Percentiles rank a stretch among this genome's conserved stretches.
These are phyloP conservation scores for Incumbomyces delicatus DNA, from an alignment of 2,329 filamentous ascomycete genomes.

Conservation along the genomic window DNA sequence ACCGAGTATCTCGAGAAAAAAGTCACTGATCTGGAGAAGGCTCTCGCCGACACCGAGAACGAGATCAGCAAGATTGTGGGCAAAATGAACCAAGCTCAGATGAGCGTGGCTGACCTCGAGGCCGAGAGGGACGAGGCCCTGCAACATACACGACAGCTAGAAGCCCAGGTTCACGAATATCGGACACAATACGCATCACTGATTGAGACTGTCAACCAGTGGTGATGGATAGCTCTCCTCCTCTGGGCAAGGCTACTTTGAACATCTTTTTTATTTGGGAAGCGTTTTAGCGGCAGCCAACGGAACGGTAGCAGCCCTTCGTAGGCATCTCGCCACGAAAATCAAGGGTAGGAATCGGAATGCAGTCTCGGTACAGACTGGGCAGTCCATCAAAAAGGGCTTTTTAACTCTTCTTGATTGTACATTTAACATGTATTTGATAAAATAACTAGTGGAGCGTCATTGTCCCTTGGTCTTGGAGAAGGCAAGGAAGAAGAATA, in stretches of 20 bases:
- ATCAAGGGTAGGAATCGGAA: too few relatives aligned
- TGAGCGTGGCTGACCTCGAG: conserved; percentile 71
- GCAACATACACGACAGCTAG: conserved; percentile 58
- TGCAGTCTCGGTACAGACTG: too few relatives aligned
- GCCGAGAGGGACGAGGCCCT: conserved; percentile 58
- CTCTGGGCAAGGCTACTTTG: background rate
- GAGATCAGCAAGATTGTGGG: conserved; percentile 79
- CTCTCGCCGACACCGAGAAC: conserved; percentile 62
- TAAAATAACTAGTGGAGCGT: too few relatives aligned
- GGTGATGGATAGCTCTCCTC: background rate
- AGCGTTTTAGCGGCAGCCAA: too few relatives aligned
- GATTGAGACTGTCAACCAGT: conserved; percentile 4
- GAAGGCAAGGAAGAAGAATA: too few relatives aligned
- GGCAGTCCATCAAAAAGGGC: too few relatives aligned
- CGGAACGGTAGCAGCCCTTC: too few relatives aligned
- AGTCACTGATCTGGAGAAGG: conserved; percentile 75
- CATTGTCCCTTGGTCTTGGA: too few relatives aligned
- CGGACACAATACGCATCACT: conserved; percentile 34
- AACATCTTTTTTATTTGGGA: background rate
- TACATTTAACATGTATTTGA: too few relatives aligned
- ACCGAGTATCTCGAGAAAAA: conserved; percentile 66
- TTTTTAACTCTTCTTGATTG: too few relatives aligned
- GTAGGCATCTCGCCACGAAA: too few relatives aligned
- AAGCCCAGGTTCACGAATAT: conserved; percentile 57
- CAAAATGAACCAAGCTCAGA: conserved; percentile 72